Percentiles rank a stretch among this genome's conserved stretches.
phyloP scores from a whole-genome alignment of 164 flowering plant genomes.

The grape (Vitis vinifera) region DNA sequence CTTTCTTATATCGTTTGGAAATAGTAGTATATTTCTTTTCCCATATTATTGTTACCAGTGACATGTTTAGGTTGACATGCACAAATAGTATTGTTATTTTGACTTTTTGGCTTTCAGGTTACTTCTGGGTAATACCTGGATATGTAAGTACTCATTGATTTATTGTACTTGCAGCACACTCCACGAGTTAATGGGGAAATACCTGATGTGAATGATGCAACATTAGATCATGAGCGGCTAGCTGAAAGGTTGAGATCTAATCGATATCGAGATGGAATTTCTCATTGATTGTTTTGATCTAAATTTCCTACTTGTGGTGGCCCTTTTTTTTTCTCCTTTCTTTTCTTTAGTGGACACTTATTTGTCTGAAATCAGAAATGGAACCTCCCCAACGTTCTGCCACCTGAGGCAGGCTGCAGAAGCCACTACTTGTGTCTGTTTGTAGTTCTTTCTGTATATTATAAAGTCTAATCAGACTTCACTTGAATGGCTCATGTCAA shows the following conservation, averaged over 20 bases:
- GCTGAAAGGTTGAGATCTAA: conserved; percentile 56
- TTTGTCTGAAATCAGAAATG: no score
- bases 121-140: background rate
- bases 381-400: no score
- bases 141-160: conserved; percentile 18
- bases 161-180: conserved; percentile 66
- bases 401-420: no score
- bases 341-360: background rate
- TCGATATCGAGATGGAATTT: background rate
- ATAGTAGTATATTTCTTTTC: no score
- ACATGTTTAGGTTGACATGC: background rate
- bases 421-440: no score
- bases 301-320: background rate
- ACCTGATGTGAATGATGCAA: conserved; percentile 80
- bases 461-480: background rate
- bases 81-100: background rate
- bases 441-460: no score
- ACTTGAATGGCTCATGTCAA: background rate
- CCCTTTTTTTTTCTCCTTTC: background rate
- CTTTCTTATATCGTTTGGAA: no score
- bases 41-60: no score
- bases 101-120: background rate
- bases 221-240: conserved; percentile 75
- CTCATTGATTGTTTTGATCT: background rate
- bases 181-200: conserved; percentile 79